Percentiles rank a stretch among this genome's conserved stretches.
Conservation (phyloP, 2,329 filamentous ascomycete species). For the Fusarium mangiferae region DNA sequence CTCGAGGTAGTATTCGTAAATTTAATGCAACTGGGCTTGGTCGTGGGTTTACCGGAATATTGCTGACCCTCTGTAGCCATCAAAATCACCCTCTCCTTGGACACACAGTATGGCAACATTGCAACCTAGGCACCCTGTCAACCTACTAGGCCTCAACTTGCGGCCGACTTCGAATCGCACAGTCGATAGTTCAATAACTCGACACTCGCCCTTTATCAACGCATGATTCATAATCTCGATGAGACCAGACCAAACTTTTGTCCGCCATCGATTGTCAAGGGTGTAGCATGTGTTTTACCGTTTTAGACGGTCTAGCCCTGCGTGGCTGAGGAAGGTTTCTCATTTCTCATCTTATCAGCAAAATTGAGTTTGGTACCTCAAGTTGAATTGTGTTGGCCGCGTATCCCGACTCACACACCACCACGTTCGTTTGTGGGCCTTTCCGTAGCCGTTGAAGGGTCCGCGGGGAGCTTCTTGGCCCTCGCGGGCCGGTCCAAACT, state of each 20-base stretch:
- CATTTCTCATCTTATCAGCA: not conserved
- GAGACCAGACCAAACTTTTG: constrained; percentile 17
- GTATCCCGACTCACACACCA: constrained; percentile 28
- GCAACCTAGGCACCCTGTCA: constrained; percentile 19
- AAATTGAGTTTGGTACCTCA: constrained; percentile 36
- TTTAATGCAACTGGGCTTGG: not conserved
- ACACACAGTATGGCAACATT: not conserved
- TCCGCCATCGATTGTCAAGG: constrained; percentile 1
- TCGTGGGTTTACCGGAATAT: not conserved
- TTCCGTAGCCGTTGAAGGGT: constrained; percentile 32
- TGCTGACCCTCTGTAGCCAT: not conserved
- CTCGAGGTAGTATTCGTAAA: constrained; percentile 1
- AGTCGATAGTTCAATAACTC: constrained; percentile 8
- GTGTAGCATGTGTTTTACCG: not conserved
- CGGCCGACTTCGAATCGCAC: constrained; percentile 18
- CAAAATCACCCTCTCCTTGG: not conserved
- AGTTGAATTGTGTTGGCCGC: constrained; percentile 8
- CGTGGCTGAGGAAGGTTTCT: constrained; percentile 15
- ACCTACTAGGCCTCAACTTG: constrained; percentile 7
- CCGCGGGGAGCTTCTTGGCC: constrained; percentile 18
- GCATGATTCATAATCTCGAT: constrained; percentile 24
- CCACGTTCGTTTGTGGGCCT: constrained; percentile 14
- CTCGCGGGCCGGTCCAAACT: constrained; percentile 36
- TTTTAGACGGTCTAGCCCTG: constrained; percentile 25
- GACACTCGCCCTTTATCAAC: constrained; percentile 25